Conservation (phyloP, 2,329 filamentous ascomycete species). For the Fusarium austroafricanum region DNA sequence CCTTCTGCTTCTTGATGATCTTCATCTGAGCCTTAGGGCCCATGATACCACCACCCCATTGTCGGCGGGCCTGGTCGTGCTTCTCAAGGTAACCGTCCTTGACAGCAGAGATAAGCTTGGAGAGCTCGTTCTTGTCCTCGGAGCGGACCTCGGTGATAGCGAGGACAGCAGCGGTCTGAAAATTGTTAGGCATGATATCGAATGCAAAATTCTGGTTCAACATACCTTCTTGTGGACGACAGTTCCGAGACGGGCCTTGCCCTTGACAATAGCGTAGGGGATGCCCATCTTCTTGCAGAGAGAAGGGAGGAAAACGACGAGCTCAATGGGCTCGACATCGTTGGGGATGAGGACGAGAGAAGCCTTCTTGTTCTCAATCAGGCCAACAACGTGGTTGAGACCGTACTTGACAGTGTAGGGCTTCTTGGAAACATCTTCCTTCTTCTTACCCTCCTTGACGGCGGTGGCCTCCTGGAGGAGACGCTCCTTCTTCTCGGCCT, state of each 20-base stretch:
- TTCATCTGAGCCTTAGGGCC: constrained; percentile 88
- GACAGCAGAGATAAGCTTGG: constrained; percentile 94
- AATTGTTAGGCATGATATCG: constrained; percentile 45
- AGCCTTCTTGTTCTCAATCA: constrained; percentile 99
- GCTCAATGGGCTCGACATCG: constrained; percentile 99
- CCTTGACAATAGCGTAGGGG: constrained; percentile 99
- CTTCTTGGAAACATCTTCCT: constrained; percentile 99
- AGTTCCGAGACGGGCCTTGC: constrained; percentile 98
- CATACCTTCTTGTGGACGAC: constrained; percentile 99
- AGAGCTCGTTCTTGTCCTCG: constrained; percentile 98
- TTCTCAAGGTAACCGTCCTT: constrained; percentile 99
- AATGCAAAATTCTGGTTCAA: too few relatives aligned
- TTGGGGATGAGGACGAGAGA: constrained; percentile 98
- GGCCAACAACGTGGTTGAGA: constrained; percentile 98
- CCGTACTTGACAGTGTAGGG: constrained; percentile 99
- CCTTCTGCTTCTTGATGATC: constrained; percentile 90
- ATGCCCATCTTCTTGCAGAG: constrained; percentile 99
- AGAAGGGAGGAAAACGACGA: constrained; percentile 98
- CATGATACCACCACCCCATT: constrained; percentile 99
- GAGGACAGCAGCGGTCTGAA: constrained; percentile 90
- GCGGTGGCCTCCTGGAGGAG: constrained; percentile 98
- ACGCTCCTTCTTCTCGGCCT: constrained; percentile 99
- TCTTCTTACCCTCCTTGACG: constrained; percentile 99
- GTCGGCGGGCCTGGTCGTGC: constrained; percentile 88
- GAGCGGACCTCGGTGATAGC: constrained; percentile 96